Base-by-base conservation (phyloP, 257 asterid species). In the Solanum sitiens region DNA sequence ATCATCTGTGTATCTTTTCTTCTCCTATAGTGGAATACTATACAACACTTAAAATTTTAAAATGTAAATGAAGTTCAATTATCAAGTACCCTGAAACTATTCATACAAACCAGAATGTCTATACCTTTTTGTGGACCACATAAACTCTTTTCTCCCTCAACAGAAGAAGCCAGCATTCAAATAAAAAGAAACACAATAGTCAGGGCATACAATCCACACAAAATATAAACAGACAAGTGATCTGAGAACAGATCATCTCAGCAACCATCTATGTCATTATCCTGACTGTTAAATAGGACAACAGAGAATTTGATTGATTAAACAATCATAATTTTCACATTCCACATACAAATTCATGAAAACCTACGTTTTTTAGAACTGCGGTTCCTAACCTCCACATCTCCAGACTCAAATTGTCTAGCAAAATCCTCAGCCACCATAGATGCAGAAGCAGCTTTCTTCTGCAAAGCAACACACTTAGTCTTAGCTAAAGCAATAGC, bases 391-490 rank as follows among this genome's bases (percentile, higher is more conserved):
- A 97, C 99, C 98, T 88, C 91, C 85, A 93, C 82, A 90, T 94
- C 94, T 89, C 99, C 99, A 89, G 98, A 94, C 93, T 96, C 99
- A 77, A 95, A 94, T 90, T 91, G 91, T 90, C 96, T 89, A 16
- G 93, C 98, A 61, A 89, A 92, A 91, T 95, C 96, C 94, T 97
- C 99, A 63, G 98, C 98, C 88, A 89, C 95, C 89, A 91, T 25
- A 9, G 98, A 97, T 11, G 98, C 95, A 11, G 95, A 95, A 25
- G 97, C 98, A 40, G 96, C 95, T 87, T 94, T 95, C 93, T 95
- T 97, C 98, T 95, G 98, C 95, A 97, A 91, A 83, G 93, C 98
- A 37, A 71, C 90, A 89, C 99, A 92, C 94, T 96, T 97, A 59
- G 93, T 93, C 93, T 92, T 94, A 16, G 98, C 98, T 18, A 95